Base-by-base conservation (phyloP, 768 basidiomycete species). In the Leucosporidium yakuticum region DNA sequence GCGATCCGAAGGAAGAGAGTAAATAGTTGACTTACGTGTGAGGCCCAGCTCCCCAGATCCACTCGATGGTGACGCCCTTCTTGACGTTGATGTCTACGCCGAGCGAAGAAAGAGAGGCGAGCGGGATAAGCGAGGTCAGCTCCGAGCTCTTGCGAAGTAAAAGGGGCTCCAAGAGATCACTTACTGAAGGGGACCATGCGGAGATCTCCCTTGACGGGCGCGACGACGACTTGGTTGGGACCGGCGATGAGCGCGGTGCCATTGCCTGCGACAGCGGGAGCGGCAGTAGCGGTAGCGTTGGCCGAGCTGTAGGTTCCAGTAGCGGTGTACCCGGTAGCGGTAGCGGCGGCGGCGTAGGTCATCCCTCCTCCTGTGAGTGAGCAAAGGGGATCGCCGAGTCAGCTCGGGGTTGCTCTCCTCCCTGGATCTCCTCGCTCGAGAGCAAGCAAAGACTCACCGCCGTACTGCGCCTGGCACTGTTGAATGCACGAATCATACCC, bases 21-120 rank as follows among this genome's bases (percentile, higher is more conserved):
- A 15, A 3, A 7, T 8, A 2, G 2, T 44, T 15, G n/a, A 34
- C 32, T 17, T 7, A 56, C 55, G 53, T 54, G 53, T 54, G 53
- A 14, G 53, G 53, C 6, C 53, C 53, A 62, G 87, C 88, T 64
- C 83, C 83, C 89, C 89, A 91, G 1, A 68, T 19, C 56, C 65
- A 71, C 12, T 61, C 51, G 25, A 71, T 34, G 5, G 29, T 62
- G 25, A 48, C 9, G 6, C 66, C 66, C 12, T 19, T 19, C 23
- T 48, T 53, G 17, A 50, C 65, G 15, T 39, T 31, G 53, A 68
- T 64, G 61, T 67, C 57, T 44, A 15, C 39, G 39, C 39, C 39
- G 39, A 44, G 39, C 8, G 17, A 15, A 15, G 39, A 44, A 15
- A 44, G 39, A 15, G 39, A 8, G 39, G 39, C 39, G 39, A 15